Evolutionary conservation across 225 moss, liverwort and hornwort species (phyloP), one percentile per base, ranked within the genome.

Genomic region (Sphagnum contortum): DNA sequence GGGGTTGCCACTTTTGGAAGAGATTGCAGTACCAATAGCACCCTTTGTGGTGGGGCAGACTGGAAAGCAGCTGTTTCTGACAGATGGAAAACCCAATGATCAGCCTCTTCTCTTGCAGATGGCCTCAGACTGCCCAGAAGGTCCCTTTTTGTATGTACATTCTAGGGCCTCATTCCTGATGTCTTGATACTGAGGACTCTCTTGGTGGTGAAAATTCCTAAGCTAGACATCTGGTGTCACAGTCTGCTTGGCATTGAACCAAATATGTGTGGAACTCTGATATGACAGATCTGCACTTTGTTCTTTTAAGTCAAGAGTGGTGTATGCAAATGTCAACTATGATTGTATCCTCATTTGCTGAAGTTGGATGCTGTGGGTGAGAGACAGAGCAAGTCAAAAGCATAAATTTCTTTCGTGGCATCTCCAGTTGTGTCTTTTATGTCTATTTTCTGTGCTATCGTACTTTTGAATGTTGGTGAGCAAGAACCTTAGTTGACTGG

Each of bases 61-160:
- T 64, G 98, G 91, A 55, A 81, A 86, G 59, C 98, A 98, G 75
- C 84, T 98, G 6, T 98, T 91, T 69, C 65, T 91, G 74, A 93
- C 89, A 44, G 93, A 98, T 71, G 93, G 93, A 61, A 88, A 82
- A 68, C 68, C 93, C 61, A 80, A 73, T 57, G 93, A 98, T 12
- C 84, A 87, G 65, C 93, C 98, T 55, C 75, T 98, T 12, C 82
- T 98, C 49, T 75, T 93, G 67, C 93, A 87, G 46, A 98, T 98
- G 98, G 93, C 93, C 68, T 81, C 86, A 11, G 86, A 98, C 72
- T 87, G 89, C 64, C 67, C 79, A 59, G 91, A 98, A 64, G 93
- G 91, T 9, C 80, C 66, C 59, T 98, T 98, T 64, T 76, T 93
- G 98, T 98, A 75, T 49, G 89, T 59, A 66, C 48, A 53, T 29